Percentiles rank a stretch among this genome's conserved stretches.
phyloP scores from a whole-genome alignment of 257 asterid genomes.

The Solanum lycopersicoides region DNA sequence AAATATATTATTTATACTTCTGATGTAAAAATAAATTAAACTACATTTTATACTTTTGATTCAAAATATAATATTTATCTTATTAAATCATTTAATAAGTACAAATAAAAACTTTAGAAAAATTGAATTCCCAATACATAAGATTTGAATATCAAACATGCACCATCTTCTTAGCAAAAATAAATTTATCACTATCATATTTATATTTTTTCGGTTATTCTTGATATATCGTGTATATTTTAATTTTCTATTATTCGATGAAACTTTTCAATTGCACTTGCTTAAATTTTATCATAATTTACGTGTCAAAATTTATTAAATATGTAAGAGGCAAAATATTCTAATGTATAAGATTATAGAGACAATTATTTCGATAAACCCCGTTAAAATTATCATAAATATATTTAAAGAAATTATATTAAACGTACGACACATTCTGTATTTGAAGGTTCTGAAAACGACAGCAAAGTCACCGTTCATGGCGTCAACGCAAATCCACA shows the following conservation, averaged over 20 bases:
- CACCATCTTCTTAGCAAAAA: neutral
- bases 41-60: no score
- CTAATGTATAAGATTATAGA: neutral
- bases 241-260: no score
- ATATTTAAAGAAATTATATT: no score
- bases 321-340: neutral
- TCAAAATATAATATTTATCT: neutral
- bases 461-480: neutral
- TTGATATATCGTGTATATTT: no score
- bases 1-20: no score
- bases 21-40: no score
- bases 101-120: neutral
- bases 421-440: neutral
- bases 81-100: no score
- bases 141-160: neutral
- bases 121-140: neutral
- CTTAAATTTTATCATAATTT: neutral
- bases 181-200: no score
- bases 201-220: no score
- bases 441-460: neutral
- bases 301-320: no score
- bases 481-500: neutral
- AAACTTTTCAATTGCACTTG: neutral
- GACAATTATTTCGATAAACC: no score
- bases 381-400: neutral